Evolutionary conservation across 2,329 filamentous ascomycete species (phyloP).

Genomic region (Ceratocystiopsis sp.): DNA sequence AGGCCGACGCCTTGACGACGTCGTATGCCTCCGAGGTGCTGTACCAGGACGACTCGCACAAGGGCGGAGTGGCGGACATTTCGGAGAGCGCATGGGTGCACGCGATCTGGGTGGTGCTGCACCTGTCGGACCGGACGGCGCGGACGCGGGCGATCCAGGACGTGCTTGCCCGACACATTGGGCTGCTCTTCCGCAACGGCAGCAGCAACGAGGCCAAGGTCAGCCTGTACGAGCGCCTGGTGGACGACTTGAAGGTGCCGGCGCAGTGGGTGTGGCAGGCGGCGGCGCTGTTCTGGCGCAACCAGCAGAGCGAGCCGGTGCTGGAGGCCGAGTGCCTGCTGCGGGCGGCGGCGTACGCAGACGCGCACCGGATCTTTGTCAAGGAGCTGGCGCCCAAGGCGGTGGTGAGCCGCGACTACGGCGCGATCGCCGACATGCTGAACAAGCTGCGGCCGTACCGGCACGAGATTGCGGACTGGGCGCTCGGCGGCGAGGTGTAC

Average conservation of each 20-base stretch:
- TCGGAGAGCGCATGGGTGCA: constrained; percentile 53
- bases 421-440: constrained; percentile 37
- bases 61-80: constrained; percentile 30
- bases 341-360: constrained; percentile 54
- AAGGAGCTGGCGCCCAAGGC: constrained; percentile 65
- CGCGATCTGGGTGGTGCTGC: constrained; percentile 61
- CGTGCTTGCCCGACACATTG: constrained; percentile 56
- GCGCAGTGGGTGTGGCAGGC: constrained; percentile 71
- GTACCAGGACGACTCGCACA: neutral
- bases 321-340: constrained; percentile 67
- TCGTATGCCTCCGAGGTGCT: constrained; percentile 10
- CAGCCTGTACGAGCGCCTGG: constrained; percentile 37
- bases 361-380: constrained; percentile 73
- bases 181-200: constrained; percentile 35
- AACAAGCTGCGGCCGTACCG: constrained; percentile 50
- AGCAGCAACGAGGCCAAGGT: constrained; percentile 14
- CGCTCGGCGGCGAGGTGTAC: constrained; percentile 66
- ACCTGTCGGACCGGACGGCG: constrained; percentile 46
- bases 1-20: constrained; percentile 41
- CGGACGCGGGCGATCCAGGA: constrained; percentile 54
- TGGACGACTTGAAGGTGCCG: constrained; percentile 52
- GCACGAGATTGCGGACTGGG: constrained; percentile 53
- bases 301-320: constrained; percentile 49
- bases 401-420: constrained; percentile 69
- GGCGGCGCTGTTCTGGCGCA: constrained; percentile 66